Base-by-base conservation (phyloP, 768 basidiomycete species). In the Termitomyces bulborhizus region DNA sequence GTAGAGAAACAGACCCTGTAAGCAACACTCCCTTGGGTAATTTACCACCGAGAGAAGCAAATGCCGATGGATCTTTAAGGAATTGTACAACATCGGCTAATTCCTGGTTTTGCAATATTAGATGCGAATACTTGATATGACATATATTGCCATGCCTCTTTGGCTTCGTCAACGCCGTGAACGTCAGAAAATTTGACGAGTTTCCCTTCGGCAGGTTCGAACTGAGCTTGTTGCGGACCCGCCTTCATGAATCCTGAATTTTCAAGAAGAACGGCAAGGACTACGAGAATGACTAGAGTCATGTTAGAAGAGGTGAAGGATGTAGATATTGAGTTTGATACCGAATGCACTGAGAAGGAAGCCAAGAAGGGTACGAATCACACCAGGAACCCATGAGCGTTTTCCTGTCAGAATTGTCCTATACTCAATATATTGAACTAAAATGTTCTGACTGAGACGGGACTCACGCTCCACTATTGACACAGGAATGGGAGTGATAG, bases 151-250 rank as follows among this genome's bases (percentile, higher is more conserved):
- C 78, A 41, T 50, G 88, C 94, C 66, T 88, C 84, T 71, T 98
- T 98, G 36, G 90, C 97, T 71, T 99, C 97, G 62, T 98, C 97
- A 27, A 96, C 89, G 31, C 97, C 97, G 60, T 98, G 95, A 5
- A 99, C 94, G 70, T 99, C 97, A 59, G 82, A 85, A 66, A 99
- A 98, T 63, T 82, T 94, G 70, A 95, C 88, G 1, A 83, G 76
- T 63, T 90, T 91, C 31, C 86, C 90, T 66, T 88, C 80, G 3
- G 80, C 72, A 6, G 92, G 88, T 62, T 94, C 87, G 64, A 94
- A 98, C 62, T 95, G 86, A 27, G 85, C 72, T 57, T 88, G 85
- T 31, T 83, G 82, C 40, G 87, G 86, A 3, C 88, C 93, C 5
- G 89, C 85, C 73, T 96, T 96, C 75, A 97, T 82, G 41, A 98